Evolutionary conservation across 495 filamentous ascomycete species (phyloP).

Genomic region (Ascobolus immersus): DNA sequence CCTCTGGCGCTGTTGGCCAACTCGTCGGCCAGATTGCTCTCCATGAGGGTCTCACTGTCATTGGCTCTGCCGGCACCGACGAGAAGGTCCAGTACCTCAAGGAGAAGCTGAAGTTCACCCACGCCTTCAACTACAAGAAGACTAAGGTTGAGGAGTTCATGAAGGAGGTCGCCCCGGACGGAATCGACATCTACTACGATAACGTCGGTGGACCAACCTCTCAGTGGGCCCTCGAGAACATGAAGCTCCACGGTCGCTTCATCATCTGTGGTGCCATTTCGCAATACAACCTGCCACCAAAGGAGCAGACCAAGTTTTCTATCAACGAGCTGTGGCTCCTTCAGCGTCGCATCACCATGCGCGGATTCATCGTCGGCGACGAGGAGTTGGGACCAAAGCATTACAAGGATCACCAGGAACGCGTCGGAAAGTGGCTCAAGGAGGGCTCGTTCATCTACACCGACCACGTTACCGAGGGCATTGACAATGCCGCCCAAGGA

Average conservation of each 20-base stretch:
- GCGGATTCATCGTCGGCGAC: constrained; percentile 52
- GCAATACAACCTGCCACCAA: constrained; percentile 40
- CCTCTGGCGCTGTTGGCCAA: constrained; percentile 63
- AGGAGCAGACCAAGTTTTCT: constrained; percentile 36
- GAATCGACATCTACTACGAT: constrained; percentile 87
- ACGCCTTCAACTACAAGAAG: constrained; percentile 37
- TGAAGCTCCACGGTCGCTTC: constrained; percentile 50
- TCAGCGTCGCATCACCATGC: constrained; percentile 24
- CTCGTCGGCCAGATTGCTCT: constrained; percentile 69
- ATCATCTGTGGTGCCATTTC: constrained; percentile 39
- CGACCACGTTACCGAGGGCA: constrained; percentile 44
- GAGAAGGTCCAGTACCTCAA: constrained; percentile 27
- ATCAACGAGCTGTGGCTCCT: constrained; percentile 33
- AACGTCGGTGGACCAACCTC: constrained; percentile 82
- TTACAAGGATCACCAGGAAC: constrained; percentile 50
- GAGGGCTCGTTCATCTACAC: constrained; percentile 58
- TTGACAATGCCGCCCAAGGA: constrained; percentile 58
- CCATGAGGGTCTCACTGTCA: constrained; percentile 61
- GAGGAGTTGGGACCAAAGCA: constrained; percentile 44
- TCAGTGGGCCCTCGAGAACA: constrained; percentile 41
- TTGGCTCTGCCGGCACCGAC: constrained; percentile 33
- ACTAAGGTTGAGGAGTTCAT: constrained; percentile 45
- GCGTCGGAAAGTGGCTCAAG: constrained; percentile 57
- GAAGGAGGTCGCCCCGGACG: constrained; percentile 46
- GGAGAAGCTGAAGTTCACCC: constrained; percentile 27